These are phyloP conservation scores for Pseudonitzschia delicatissima DNA, from an alignment of 108 stramenopile genomes.

Conservation along the genomic window DNA sequence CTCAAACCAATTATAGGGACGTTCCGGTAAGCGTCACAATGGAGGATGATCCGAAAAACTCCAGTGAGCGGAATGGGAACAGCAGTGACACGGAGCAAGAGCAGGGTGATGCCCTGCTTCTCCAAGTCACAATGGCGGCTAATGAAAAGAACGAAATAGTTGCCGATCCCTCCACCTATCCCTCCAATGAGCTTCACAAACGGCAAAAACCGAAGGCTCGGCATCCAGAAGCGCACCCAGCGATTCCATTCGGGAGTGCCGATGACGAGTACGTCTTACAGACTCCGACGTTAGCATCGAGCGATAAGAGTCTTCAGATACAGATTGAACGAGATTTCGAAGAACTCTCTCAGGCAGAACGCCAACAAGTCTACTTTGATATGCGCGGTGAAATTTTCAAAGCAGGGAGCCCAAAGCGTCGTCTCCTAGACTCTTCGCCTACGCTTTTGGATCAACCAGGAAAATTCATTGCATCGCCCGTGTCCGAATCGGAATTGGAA, in stretches of 20 bases:
- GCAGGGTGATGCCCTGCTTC: background rate
- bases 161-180: no score
- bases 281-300: background rate
- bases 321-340: background rate
- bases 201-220: background rate
- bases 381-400: background rate
- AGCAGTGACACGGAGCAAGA: background rate
- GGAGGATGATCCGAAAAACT: background rate
- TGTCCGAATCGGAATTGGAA: background rate
- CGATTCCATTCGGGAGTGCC: background rate
- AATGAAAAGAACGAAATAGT: background rate
- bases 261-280: background rate
- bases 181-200: background rate
- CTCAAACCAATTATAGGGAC: background rate
- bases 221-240: background rate
- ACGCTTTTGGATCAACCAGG: background rate
- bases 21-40: constrained; percentile 2
- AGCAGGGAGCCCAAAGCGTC: background rate
- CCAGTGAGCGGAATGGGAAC: background rate
- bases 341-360: background rate
- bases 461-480: background rate
- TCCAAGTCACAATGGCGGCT: background rate
- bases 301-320: background rate
- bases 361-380: constrained; percentile 1
- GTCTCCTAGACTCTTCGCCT: background rate